Percentiles rank a stretch among this genome's conserved stretches.
Conservation (phyloP, 345 rosid genomes). For the Aethionema arabicum region DNA sequence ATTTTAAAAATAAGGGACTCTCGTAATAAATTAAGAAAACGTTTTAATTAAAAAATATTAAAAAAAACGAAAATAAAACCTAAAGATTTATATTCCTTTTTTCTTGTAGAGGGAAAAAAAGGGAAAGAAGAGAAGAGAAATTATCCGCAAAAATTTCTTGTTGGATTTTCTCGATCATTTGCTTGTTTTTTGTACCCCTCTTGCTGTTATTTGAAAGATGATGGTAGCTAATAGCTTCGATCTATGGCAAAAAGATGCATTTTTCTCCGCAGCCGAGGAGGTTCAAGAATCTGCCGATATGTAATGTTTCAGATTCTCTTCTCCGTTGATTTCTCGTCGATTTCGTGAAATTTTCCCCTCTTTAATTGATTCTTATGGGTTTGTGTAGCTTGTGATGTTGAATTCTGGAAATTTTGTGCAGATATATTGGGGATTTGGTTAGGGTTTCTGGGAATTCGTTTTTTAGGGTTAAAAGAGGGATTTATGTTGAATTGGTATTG, state of each 20-base stretch:
- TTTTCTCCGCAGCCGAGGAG: slow-evolving; percentile 94
- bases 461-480: not conserved
- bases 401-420: not conserved
- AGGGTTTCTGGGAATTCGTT: not conserved
- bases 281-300: slow-evolving; percentile 85
- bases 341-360: not conserved
- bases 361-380: not conserved
- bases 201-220: slow-evolving; percentile 48
- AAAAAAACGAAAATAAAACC: too few relatives aligned
- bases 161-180: slow-evolving; percentile 12
- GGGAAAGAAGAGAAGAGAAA: slow-evolving; percentile 24
- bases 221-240: slow-evolving; percentile 82
- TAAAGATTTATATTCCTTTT: not conserved
- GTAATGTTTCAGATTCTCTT: slow-evolving; percentile 43
- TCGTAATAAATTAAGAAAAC: too few relatives aligned
- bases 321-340: not conserved
- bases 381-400: slow-evolving; percentile 12
- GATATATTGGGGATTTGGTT: not conserved
- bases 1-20: too few relatives aligned
- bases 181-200: too few relatives aligned
- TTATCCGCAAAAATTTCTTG: not conserved
- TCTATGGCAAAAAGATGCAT: slow-evolving; percentile 79
- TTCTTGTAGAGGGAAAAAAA: slow-evolving; percentile 17
- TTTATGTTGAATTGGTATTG: not conserved
- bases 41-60: too few relatives aligned